Evolutionary conservation across 1,139 yeast species (phyloP), one percentile per base, ranked within the genome.

Genomic region (Saccharomyces hybrid): DNA sequence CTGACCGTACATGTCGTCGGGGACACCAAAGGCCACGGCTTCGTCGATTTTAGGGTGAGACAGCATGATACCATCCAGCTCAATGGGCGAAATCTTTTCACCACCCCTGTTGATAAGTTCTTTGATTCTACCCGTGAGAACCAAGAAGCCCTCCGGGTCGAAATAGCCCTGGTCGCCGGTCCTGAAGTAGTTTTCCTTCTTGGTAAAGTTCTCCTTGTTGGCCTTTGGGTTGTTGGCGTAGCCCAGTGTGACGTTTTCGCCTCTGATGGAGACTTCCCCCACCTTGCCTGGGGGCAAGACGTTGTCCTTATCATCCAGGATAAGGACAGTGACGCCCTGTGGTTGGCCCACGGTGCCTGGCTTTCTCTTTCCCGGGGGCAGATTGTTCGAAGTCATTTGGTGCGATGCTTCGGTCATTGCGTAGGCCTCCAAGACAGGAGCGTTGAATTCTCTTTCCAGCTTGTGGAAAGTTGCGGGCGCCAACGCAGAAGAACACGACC

Each of bases 401-500:
- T 84, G 88, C 0, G 81, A 70, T 1, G 87, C 87, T 65, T 84
- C 89, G 2, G 88, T 84, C 88, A 84, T 83, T n/a, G 88, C 88
- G 64, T 84, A 84, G 0, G 88, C 88, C 66, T 84, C 89, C 14
- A 83, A 65, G 0, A 84, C 88, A 0, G 88, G 88, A 0, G 86
- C 84, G 19, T 77, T 69, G 66, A 84, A 79, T 28, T 75, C 73
- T 51, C 71, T 60, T 62, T 84, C 88, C 49, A 84, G 72, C 62
- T 78, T 75, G 54, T 74, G 73, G 71, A 83, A 78, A 3, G 82
- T 81, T 1, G 83, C 68, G 2, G 87, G 87, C 0, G 88, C 86
- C 61, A 84, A 72, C 2, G 88, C 78, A 1, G 87, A 77, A 2
- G 88, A 83, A 64, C 88, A 84, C 0, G 88, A 83, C 62, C 89